Evolutionary conservation across 1,139 yeast species (phyloP), one percentile per base, ranked within the genome.

Genomic region (Sugiyamaella castrensis): DNA sequence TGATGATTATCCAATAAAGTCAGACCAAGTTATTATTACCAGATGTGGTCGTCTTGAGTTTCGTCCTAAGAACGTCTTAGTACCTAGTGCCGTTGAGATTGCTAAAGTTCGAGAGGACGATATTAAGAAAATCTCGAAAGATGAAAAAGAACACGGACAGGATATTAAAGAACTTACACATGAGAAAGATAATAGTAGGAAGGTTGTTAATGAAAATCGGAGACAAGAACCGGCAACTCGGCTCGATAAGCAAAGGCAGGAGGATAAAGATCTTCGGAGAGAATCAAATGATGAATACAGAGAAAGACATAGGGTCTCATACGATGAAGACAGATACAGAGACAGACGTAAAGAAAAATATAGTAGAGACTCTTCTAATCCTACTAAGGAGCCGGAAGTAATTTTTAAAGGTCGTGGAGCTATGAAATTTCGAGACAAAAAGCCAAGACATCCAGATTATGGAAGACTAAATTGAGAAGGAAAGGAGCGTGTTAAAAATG

Each of bases 11-110:
- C 74, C 74, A 3, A 41, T 69, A 10, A 73, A 74, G 4, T 66
- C 63, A 2, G 70, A 72, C 19, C 67, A 73, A 10, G 77, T 85
- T 0, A 59, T 71, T 1, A 81, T 88, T 28, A 70, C 64, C 1
- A 74, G 79, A 37, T 80, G 91, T 67, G 96, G 96, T 1, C 71
- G 65, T 47, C 53, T 66, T 32, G 58, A 63, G 36, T 60, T 61
- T 40, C 30, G 46, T 28, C 41, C 40, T 16, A 55, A 38, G 43
- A 24, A 6, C 15, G 24, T 29, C n/a, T 11, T 19, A 19, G 24
- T 5, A 19, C 38, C 38, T 5, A 12, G 4, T 35, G 6, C 38
- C 5, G 38, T 35, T 12, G 38, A 15, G 12, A 9, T 19, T 16
- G 19, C n/a, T 2, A 27, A 9, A 6, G 16, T 10, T 11, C 11